Evolutionary conservation across 129 eudicot genomes (phyloP).

Genomic region (Smallanthus sonchifolius): DNA sequence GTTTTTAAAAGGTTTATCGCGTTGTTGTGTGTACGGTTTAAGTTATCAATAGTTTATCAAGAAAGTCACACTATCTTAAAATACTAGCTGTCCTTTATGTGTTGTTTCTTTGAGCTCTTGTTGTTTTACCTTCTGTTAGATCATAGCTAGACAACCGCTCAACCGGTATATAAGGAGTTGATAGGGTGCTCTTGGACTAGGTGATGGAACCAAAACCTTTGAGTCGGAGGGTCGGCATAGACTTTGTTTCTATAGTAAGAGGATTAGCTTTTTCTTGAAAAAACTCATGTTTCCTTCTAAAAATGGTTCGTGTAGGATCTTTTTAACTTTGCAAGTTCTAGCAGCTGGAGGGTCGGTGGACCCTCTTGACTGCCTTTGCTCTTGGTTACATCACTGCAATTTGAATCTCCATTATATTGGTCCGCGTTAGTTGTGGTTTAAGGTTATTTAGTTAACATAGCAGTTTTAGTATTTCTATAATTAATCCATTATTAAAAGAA

Average conservation of each 20-base stretch:
- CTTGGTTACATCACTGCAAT: background rate
- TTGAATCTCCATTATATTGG: background rate
- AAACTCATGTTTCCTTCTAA: background rate
- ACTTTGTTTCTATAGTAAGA: background rate
- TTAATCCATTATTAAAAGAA: background rate
- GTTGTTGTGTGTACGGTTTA: background rate
- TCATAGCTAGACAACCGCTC: background rate
- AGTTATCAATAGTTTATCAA: background rate
- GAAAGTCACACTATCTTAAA: background rate
- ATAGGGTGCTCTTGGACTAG: background rate
- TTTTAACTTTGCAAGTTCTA: background rate
- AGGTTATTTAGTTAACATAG: background rate
- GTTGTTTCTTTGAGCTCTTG: background rate
- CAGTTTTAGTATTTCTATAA: background rate
- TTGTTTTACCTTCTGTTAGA: background rate
- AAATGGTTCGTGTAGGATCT: background rate
- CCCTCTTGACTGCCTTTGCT: background rate
- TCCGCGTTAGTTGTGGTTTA: background rate
- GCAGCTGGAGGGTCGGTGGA: background rate
- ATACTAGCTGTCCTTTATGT: background rate
- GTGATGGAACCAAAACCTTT: background rate
- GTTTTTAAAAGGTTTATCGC: no score
- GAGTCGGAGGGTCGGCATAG: background rate
- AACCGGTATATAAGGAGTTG: background rate
- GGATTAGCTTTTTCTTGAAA: no score